A percentile compares a stretch with the other conserved stretches of the same genome.
Conservation (phyloP, 495 filamentous ascomycete genomes). For the Aspergillus ellipticus region DNA sequence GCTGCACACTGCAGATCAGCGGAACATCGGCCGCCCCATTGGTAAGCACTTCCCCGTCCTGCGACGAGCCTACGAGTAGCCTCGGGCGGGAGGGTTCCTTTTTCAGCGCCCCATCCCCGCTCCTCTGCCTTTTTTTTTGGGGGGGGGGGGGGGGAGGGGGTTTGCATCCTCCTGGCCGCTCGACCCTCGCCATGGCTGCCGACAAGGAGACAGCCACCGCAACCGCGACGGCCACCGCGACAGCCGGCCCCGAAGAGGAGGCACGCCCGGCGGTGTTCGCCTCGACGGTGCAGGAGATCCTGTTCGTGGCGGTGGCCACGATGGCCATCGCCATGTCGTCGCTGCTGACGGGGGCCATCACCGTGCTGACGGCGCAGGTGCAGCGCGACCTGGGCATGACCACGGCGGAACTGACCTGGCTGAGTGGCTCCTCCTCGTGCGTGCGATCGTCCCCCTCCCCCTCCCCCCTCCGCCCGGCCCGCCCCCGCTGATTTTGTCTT, state of each 20-base stretch:
- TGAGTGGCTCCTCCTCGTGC: conserved; percentile 59
- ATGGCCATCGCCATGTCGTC: conserved; percentile 64
- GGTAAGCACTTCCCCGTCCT: no score
- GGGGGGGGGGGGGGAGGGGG: no score
- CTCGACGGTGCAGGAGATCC: conserved; percentile 59
- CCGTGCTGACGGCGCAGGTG: conserved; percentile 62
- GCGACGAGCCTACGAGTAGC: no score
- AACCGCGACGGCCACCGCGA: background rate
- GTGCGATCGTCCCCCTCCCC: conserved; percentile 17
- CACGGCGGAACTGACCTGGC: conserved; percentile 68
- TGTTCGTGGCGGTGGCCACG: conserved; percentile 65
- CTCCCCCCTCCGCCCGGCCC: conserved; percentile 4
- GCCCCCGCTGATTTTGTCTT: background rate
- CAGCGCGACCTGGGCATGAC: conserved; percentile 59
- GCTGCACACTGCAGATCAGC: no score
- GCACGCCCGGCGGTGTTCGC: conserved; percentile 55
- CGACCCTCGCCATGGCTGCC: no score
- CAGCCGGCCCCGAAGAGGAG: background rate
- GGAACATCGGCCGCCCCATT: no score
- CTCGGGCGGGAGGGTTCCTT: no score
- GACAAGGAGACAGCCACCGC: background rate
- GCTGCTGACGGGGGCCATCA: conserved; percentile 55
- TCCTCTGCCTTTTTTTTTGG: no score
- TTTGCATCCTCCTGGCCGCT: no score
- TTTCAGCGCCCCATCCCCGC: no score